phyloP scores from a whole-genome alignment of 129 eudicot species.

The Chrysanthemum seticuspe region DNA sequence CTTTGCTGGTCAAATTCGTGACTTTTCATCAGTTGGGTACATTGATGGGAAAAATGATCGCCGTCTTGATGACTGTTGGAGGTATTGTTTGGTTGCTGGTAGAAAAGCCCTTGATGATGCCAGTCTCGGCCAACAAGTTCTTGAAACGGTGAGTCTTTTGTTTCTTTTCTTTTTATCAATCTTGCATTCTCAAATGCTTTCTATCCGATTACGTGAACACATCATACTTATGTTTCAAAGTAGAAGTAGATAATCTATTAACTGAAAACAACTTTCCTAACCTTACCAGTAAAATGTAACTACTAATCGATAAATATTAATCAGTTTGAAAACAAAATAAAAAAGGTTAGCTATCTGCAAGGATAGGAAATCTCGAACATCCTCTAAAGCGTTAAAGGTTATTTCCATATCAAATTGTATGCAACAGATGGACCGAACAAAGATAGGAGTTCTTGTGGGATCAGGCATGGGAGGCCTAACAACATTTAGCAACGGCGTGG shows the following conservation, averaged over 20 bases:
- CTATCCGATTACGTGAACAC: no score
- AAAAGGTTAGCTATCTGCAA: no score
- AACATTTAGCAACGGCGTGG: slow-evolving; percentile 62
- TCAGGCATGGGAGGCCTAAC: slow-evolving; percentile 60
- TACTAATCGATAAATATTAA: no score
- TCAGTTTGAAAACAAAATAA: no score
- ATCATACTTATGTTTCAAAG: no score
- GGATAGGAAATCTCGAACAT: no score
- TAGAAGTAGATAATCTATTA: no score
- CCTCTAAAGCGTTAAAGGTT: background rate
- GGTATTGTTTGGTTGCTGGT: slow-evolving; percentile 82
- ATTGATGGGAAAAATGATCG: slow-evolving; percentile 22
- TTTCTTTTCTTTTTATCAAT: no score
- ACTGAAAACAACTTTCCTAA: no score
- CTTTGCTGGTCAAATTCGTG: slow-evolving; percentile 49
- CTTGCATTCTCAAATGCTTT: no score
- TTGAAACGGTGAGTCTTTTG: slow-evolving; percentile 25
- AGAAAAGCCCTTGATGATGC: slow-evolving; percentile 65
- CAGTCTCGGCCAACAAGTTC: slow-evolving; percentile 54
- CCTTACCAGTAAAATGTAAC: no score
- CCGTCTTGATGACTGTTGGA: slow-evolving; percentile 47
- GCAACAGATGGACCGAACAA: slow-evolving; percentile 64
- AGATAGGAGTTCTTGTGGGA: slow-evolving; percentile 43
- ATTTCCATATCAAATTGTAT: background rate
- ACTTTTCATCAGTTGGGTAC: slow-evolving; percentile 62